phyloP scores from a whole-genome alignment of 1,139 yeast genomes.

The Zygoascus hellenicus region DNA sequence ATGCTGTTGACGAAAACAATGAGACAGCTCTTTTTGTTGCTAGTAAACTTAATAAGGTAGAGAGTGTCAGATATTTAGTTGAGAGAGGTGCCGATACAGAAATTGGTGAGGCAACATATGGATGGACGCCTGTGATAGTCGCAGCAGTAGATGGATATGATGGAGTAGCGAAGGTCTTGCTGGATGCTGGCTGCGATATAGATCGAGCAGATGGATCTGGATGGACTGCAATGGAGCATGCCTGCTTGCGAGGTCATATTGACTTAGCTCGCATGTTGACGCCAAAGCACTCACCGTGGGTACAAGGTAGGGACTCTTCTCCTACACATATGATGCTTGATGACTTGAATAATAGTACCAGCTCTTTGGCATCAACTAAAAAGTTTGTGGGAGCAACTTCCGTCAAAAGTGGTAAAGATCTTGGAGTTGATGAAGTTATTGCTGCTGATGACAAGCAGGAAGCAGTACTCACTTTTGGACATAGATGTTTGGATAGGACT shows the following conservation, averaged over 20 bases:
- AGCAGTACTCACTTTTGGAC: slow-evolving; percentile 69
- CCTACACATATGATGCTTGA: slow-evolving; percentile 6
- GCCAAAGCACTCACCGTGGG: slow-evolving; percentile 32
- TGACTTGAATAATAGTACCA: background rate
- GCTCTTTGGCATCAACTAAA: background rate
- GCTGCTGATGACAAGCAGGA: slow-evolving; percentile 1
- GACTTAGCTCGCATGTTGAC: slow-evolving; percentile 56
- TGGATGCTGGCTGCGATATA: slow-evolving; percentile 44
- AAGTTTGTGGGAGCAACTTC: slow-evolving; percentile 9
- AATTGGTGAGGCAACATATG: slow-evolving; percentile 69
- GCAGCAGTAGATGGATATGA: slow-evolving; percentile 83
- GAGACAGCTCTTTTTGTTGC: slow-evolving; percentile 86
- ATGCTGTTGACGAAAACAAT: slow-evolving; percentile 46
- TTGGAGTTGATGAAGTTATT: slow-evolving; percentile 5
- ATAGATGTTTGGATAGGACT: slow-evolving; percentile 63
- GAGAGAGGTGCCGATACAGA: slow-evolving; percentile 64
- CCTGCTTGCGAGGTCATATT: slow-evolving; percentile 83
- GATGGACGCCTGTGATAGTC: slow-evolving; percentile 92
- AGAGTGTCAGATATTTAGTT: slow-evolving; percentile 52
- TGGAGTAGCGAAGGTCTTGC: slow-evolving; percentile 51
- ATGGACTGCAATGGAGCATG: slow-evolving; percentile 97
- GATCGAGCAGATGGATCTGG: slow-evolving; percentile 75
- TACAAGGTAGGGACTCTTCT: background rate
- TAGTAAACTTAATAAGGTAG: slow-evolving; percentile 53
- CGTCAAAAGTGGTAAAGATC: slow-evolving; percentile 12